Evolutionary conservation across 371 early-diverging fungal genomes (phyloP).

Genomic region (Apophysomyces variabilis): DNA sequence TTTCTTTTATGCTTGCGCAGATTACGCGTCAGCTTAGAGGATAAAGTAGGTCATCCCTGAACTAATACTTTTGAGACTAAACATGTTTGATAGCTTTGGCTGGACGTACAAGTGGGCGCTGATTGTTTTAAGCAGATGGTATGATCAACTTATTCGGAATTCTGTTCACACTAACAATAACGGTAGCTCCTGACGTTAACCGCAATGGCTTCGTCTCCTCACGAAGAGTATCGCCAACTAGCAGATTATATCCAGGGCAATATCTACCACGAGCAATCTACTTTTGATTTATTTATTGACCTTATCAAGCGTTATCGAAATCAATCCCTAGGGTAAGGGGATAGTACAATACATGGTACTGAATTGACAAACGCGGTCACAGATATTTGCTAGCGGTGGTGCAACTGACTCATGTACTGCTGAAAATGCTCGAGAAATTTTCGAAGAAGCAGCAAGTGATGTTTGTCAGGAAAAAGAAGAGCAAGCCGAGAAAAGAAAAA

Average conservation of each 20-base stretch:
- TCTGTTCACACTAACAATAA: background rate
- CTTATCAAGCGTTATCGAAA: conserved; percentile 47
- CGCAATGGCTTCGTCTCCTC: conserved; percentile 53
- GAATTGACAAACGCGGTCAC: background rate
- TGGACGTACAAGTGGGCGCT: conserved; percentile 56
- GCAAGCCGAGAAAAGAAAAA: background rate
- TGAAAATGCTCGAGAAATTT: conserved; percentile 66
- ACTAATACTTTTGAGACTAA: background rate
- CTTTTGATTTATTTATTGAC: conserved; percentile 62
- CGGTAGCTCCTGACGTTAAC: conserved; percentile 54
- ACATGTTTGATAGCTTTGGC: conserved; percentile 14
- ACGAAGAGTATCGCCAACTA: conserved; percentile 59
- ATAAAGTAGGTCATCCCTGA: conserved; percentile 35
- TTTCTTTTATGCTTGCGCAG: conserved; percentile 54
- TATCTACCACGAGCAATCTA: conserved; percentile 70
- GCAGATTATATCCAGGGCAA: conserved; percentile 74
- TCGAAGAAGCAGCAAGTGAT: conserved; percentile 58
- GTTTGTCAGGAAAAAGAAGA: conserved; percentile 51
- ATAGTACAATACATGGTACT: background rate
- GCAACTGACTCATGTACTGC: conserved; percentile 59
- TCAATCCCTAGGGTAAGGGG: conserved; percentile 52
- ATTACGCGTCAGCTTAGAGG: conserved; percentile 56
- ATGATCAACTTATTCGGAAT: background rate
- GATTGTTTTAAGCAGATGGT: conserved; percentile 72
- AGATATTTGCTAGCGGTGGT: conserved; percentile 65